These are phyloP conservation scores for Inga laurina DNA, from an alignment of 306 rosid genomes.

Conservation along the genomic window DNA sequence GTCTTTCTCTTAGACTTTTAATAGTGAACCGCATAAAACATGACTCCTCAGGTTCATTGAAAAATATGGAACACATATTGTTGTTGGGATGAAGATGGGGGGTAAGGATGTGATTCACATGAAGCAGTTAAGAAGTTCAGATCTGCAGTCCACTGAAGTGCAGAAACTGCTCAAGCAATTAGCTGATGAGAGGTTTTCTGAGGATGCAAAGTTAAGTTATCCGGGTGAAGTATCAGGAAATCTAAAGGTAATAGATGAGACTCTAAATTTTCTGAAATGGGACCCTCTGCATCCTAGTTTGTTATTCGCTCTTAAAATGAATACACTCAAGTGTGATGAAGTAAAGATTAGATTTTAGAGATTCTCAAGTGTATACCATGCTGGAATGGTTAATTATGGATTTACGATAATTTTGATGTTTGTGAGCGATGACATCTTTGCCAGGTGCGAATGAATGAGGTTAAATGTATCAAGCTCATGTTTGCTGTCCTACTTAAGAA, in stretches of 20 bases:
- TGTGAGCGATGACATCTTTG: background rate
- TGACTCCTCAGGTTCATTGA: slow-evolving; percentile 62
- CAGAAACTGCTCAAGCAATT: slow-evolving; percentile 53
- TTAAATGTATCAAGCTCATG: background rate
- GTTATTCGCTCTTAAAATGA: background rate
- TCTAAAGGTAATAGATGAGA: slow-evolving; percentile 45
- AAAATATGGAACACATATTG: slow-evolving; percentile 69
- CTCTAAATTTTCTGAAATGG: background rate
- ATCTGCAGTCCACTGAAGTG: slow-evolving; percentile 49
- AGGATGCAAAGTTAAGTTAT: slow-evolving; percentile 41
- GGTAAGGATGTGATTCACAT: slow-evolving; percentile 62
- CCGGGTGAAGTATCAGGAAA: slow-evolving; percentile 46
- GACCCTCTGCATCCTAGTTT: background rate
- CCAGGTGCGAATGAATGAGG: background rate
- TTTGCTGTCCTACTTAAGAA: background rate
- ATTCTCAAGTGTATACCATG: background rate
- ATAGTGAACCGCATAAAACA: slow-evolving; percentile 25
- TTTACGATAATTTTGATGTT: background rate
- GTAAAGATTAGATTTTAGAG: background rate
- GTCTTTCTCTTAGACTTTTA: background rate
- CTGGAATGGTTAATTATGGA: background rate
- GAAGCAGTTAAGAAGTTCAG: slow-evolving; percentile 55
- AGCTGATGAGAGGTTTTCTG: slow-evolving; percentile 60
- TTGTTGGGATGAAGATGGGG: slow-evolving; percentile 76
- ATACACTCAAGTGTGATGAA: too few species aligned